These are phyloP conservation scores for Suillus discolor DNA, from an alignment of 768 basidiomycete species.

Conservation along the genomic window DNA sequence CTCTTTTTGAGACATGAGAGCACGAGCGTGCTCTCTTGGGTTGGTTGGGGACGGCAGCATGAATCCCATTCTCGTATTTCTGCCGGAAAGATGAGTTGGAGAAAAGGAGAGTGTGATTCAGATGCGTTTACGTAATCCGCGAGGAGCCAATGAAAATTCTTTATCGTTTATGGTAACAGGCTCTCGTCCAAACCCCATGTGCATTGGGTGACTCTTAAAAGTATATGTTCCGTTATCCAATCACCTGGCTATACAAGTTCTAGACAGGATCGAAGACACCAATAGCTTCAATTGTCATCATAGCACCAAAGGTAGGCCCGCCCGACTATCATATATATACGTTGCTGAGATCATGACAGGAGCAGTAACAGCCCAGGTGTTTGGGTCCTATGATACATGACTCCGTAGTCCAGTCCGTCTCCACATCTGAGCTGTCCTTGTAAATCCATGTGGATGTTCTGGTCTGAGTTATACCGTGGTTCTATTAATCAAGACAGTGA, in stretches of 20 bases:
- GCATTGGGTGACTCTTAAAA: background rate
- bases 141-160: no score
- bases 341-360: slow-evolving; percentile 73
- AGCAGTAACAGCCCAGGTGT: slow-evolving; percentile 70
- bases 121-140: background rate
- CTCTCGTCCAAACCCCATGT: background rate
- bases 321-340: slow-evolving; percentile 24
- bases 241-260: slow-evolving; percentile 57
- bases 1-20: slow-evolving; percentile 69
- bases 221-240: slow-evolving; percentile 33
- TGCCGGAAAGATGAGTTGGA: background rate
- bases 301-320: slow-evolving; percentile 62
- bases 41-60: slow-evolving; percentile 46
- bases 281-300: slow-evolving; percentile 74
- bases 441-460: slow-evolving; percentile 59
- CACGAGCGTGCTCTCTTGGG: slow-evolving; percentile 59
- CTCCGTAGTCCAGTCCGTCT: slow-evolving; percentile 67
- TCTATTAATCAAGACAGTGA: slow-evolving; percentile 64
- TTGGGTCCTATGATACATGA: slow-evolving; percentile 70
- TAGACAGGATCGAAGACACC: slow-evolving; percentile 50
- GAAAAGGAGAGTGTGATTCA: background rate
- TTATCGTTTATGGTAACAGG: no score
- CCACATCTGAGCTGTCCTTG: slow-evolving; percentile 52
- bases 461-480: slow-evolving; percentile 73
- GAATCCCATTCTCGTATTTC: slow-evolving; percentile 42